phyloP scores from a whole-genome alignment of 2,329 filamentous ascomycete species.

The Penicillium sp. region DNA sequence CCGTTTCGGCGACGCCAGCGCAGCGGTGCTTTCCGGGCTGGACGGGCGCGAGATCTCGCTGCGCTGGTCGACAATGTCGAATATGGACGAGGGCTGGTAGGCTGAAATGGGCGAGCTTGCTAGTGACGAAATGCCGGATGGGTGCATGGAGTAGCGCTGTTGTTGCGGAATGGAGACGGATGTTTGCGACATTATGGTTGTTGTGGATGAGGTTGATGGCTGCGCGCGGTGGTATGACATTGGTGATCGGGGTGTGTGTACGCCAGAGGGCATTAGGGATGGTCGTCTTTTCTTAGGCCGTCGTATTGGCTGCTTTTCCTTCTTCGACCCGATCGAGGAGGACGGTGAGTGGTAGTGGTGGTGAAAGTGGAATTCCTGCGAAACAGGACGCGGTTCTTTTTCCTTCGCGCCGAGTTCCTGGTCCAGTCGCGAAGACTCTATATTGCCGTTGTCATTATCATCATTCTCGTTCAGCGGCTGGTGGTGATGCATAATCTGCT shows the following conservation, averaged over 20 bases:
- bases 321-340: slow-evolving; percentile 39
- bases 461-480: slow-evolving; percentile 33
- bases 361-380: slow-evolving; percentile 83
- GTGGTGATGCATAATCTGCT: slow-evolving; percentile 76
- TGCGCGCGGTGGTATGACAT: slow-evolving; percentile 16
- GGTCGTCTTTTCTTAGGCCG: slow-evolving; percentile 70
- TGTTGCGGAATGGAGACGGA: slow-evolving; percentile 51
- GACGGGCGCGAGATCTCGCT: slow-evolving; percentile 68
- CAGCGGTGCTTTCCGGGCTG: slow-evolving; percentile 70
- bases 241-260: slow-evolving; percentile 33
- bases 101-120: slow-evolving; percentile 78
- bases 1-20: slow-evolving; percentile 61
- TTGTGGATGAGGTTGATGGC: slow-evolving; percentile 45
- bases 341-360: slow-evolving; percentile 81
- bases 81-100: slow-evolving; percentile 68
- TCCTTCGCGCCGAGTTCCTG: slow-evolving; percentile 64
- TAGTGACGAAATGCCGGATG: slow-evolving; percentile 61
- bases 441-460: slow-evolving; percentile 26
- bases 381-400: slow-evolving; percentile 46
- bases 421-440: slow-evolving; percentile 54
- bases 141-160: slow-evolving; percentile 32
- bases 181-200: slow-evolving; percentile 61
- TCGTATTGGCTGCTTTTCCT: slow-evolving; percentile 47
- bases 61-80: slow-evolving; percentile 65
- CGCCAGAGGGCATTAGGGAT: slow-evolving; percentile 32